Conservation (phyloP, 805 yeast genomes). For the Starmerella vaccinii region DNA sequence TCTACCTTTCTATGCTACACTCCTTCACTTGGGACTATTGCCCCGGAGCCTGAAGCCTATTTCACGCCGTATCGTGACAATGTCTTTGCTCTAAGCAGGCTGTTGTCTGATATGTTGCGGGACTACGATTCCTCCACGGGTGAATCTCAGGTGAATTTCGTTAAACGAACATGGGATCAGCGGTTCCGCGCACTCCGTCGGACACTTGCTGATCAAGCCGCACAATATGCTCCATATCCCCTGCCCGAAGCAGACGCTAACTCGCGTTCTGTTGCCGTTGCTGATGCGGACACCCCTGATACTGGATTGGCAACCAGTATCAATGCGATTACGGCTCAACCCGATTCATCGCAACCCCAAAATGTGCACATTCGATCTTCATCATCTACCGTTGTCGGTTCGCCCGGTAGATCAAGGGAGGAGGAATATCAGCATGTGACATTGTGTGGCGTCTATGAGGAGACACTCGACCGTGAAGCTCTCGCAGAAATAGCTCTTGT, state of each 20-base stretch:
- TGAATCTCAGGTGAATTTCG: neutral
- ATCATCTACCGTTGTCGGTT: neutral
- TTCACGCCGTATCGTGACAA: neutral
- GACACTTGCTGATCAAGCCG: too few relatives aligned
- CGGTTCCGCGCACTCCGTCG: neutral
- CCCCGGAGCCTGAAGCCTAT: neutral
- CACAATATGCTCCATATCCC: neutral
- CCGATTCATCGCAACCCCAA: neutral
- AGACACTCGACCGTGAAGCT: neutral
- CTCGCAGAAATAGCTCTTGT: neutral
- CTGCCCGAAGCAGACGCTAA: neutral
- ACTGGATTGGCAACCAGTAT: neutral
- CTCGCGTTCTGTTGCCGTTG: neutral
- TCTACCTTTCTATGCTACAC: too few relatives aligned
- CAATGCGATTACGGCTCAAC: neutral
- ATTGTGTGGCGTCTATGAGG: neutral
- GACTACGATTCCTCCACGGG: too few relatives aligned
- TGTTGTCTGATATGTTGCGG: neutral
- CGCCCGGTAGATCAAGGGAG: neutral
- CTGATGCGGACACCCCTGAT: neutral
- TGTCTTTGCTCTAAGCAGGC: neutral
- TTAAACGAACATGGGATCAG: neutral
- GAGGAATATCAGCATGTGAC: neutral
- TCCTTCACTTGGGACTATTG: neutral
- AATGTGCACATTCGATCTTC: neutral